Conservation (phyloP, 2,329 filamentous ascomycete genomes). For the Fusarium nanum region DNA sequence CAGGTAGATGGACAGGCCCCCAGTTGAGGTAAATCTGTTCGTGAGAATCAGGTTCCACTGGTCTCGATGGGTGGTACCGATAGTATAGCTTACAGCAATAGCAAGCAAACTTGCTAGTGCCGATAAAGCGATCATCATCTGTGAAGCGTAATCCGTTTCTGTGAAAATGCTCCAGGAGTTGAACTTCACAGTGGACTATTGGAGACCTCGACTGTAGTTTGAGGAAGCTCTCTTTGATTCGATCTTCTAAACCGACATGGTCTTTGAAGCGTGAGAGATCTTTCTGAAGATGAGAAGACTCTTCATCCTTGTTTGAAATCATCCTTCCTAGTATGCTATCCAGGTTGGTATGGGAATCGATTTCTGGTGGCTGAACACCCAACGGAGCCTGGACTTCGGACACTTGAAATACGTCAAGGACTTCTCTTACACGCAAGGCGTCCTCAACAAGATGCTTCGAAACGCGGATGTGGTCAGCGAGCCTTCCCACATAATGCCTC, state of each 20-base stretch:
- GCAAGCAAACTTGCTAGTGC: constrained; percentile 1
- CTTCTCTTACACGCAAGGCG: neutral
- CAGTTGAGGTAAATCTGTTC: constrained; percentile 1
- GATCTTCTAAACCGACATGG: neutral
- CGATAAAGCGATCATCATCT: neutral
- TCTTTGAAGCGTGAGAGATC: neutral
- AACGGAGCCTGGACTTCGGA: neutral
- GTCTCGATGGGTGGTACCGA: neutral
- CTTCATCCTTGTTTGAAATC: neutral
- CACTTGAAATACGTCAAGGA: neutral
- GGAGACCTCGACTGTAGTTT: neutral
- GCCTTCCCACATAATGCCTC: neutral
- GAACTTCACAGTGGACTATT: neutral
- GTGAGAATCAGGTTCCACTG: neutral
- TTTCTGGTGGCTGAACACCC: neutral
- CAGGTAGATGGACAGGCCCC: neutral
- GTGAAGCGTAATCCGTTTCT: neutral
- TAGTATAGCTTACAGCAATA: neutral
- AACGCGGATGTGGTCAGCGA: neutral
- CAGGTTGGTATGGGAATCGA: neutral
- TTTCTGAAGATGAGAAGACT: neutral
- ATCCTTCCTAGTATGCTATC: neutral
- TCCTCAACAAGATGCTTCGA: neutral
- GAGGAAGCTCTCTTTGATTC: neutral
- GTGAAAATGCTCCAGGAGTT: constrained; percentile 2